Percentiles rank a stretch among this genome's conserved stretches.
Conservation (phyloP, 495 filamentous ascomycete genomes). For the Tuber brumale region DNA sequence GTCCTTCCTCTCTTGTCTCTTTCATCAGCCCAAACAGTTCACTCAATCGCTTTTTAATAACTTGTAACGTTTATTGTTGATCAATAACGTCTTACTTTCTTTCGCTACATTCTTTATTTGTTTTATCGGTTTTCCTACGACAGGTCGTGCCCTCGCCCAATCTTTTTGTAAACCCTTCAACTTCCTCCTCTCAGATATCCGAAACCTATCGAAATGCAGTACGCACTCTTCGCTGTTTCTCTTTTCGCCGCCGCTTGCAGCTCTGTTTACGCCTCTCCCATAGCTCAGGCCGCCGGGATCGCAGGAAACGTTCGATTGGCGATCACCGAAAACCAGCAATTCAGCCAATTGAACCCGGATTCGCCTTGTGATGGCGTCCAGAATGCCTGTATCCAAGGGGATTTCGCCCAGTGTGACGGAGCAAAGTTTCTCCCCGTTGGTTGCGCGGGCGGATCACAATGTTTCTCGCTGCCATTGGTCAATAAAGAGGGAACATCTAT, state of each 20-base stretch:
- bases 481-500: conserved; percentile 26
- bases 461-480: conserved; percentile 24
- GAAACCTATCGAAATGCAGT: conserved; percentile 19
- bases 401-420: conserved; percentile 11
- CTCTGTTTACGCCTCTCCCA: conserved; percentile 21
- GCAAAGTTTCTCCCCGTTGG: conserved; percentile 6
- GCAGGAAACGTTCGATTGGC: conserved; percentile 19
- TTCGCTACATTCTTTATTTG: background rate
- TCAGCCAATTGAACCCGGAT: conserved; percentile 3
- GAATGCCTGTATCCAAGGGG: conserved; percentile 5
- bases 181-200: background rate
- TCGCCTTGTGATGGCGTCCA: conserved; percentile 9
- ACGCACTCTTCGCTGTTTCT: conserved; percentile 13
- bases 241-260: conserved; percentile 9
- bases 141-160: conserved; percentile 15
- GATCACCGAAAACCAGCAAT: conserved; percentile 20
- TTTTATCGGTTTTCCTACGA: conserved; percentile 15
- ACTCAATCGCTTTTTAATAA: background rate
- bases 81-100: conserved; percentile 23
- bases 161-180: background rate
- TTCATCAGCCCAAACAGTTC: background rate
- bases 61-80: conserved; percentile 24
- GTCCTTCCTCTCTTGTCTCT: background rate
- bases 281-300: conserved; percentile 13
- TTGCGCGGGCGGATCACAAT: conserved; percentile 6